A percentile compares a stretch with the other conserved stretches of the same genome.
Conservation (phyloP, 768 basidiomycete species). For the Coprinopsis strossmayeri region DNA sequence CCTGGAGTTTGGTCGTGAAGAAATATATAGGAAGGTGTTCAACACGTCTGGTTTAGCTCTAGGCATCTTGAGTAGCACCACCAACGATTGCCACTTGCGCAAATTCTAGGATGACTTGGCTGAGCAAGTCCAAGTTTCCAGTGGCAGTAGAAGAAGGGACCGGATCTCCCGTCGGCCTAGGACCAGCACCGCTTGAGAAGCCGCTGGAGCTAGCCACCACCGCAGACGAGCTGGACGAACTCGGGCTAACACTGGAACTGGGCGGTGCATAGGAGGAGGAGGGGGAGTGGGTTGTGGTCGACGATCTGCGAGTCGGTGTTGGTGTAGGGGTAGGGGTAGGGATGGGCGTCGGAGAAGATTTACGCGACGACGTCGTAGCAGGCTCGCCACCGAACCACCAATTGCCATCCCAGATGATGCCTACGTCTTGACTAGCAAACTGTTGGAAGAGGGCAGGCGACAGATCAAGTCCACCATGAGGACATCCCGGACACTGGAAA, state of each 20-base stretch:
- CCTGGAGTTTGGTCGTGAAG: too few species aligned
- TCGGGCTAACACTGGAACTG: background rate
- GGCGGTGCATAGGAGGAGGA: constrained; percentile 13
- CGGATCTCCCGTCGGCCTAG: background rate
- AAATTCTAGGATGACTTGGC: background rate
- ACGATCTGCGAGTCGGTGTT: constrained; percentile 13
- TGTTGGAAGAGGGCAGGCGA: constrained; percentile 46
- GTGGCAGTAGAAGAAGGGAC: background rate
- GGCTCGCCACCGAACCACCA: constrained; percentile 41
- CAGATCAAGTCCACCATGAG: constrained; percentile 18
- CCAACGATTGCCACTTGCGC: background rate
- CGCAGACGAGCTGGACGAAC: constrained; percentile 12
- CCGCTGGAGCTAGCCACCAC: background rate
- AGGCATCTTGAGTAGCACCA: background rate
- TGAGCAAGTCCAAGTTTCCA: background rate
- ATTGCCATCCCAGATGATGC: constrained; percentile 47
- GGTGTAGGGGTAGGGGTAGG: constrained; percentile 17
- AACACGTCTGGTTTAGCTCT: too few species aligned
- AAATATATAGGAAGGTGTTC: too few species aligned
- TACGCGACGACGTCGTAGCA: background rate
- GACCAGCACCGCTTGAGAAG: background rate
- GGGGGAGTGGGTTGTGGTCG: constrained; percentile 15
- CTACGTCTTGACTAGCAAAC: constrained; percentile 37
- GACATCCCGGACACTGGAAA: constrained; percentile 10
- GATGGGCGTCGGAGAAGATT: constrained; percentile 8